Evolutionary conservation across 345 rosid species (phyloP).

Genomic region (Durio zibethinus): DNA sequence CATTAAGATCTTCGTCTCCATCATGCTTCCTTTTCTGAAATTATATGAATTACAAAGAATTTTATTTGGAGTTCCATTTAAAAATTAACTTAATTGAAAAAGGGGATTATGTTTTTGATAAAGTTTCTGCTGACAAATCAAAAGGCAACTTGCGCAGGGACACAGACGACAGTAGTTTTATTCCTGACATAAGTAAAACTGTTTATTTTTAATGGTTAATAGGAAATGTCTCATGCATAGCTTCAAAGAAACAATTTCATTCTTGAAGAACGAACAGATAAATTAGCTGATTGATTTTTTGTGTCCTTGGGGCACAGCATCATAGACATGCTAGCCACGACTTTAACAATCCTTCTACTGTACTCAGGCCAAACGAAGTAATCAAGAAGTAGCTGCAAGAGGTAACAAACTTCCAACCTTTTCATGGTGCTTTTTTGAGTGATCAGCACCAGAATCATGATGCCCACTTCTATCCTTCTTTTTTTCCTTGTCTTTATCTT

Average conservation of each 20-base stretch:
- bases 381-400: neutral
- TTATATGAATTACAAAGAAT: conserved; percentile 8
- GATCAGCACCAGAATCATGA: conserved; percentile 74
- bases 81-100: neutral
- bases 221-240: neutral
- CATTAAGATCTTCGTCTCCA: conserved; percentile 88
- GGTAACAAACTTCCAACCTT: conserved; percentile 48
- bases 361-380: conserved; percentile 7
- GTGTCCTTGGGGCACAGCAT: neutral
- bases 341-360: neutral
- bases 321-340: neutral
- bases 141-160: neutral
- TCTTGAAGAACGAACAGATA: neutral
- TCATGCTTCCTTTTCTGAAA: conserved; percentile 95
- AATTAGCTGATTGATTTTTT: neutral
- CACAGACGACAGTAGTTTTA: neutral
- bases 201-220: neutral
- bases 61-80: neutral
- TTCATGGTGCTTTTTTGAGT: conserved; percentile 77
- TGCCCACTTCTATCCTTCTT: conserved; percentile 76
- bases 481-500: conserved; percentile 79
- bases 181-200: neutral
- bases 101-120: neutral
- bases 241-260: neutral
- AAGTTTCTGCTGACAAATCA: neutral